These are phyloP conservation scores for Prinsepia uniflora DNA, from an alignment of 306 rosid genomes.

Conservation along the genomic window DNA sequence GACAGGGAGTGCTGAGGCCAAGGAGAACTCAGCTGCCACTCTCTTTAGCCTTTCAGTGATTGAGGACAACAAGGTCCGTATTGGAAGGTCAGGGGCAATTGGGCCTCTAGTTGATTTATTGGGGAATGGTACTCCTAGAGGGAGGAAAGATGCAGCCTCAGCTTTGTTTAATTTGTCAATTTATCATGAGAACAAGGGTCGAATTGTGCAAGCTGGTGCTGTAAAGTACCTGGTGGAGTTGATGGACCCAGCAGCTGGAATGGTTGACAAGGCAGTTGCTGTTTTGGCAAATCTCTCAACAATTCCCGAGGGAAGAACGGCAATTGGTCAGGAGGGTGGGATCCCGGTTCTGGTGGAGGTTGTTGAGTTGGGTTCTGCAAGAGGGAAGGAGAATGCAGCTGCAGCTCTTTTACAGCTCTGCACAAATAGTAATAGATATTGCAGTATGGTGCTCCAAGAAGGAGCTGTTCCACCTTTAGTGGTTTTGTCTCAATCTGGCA, in stretches of 20 bases:
- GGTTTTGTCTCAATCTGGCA: conserved; percentile 85
- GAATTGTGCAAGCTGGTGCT: conserved; percentile 92
- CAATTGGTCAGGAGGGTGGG: conserved; percentile 74
- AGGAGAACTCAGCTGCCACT: conserved; percentile 98
- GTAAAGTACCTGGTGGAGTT: conserved; percentile 90
- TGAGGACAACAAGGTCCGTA: conserved; percentile 79
- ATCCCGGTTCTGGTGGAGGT: conserved; percentile 94
- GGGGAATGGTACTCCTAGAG: conserved; percentile 91
- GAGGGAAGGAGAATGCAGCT: conserved; percentile 98
- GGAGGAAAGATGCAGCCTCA: conserved; percentile 96
- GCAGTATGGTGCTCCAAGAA: conserved; percentile 75
- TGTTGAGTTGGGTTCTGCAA: conserved; percentile 90
- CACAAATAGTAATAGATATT: conserved; percentile 43
- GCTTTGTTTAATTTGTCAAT: conserved; percentile 93
- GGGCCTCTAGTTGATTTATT: conserved; percentile 82
- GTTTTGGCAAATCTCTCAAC: conserved; percentile 93
- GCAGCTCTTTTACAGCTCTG: conserved; percentile 92
- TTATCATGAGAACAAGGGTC: conserved; percentile 74
- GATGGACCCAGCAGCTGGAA: conserved; percentile 98
- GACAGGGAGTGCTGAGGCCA: conserved; percentile 89
- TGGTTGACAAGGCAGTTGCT: conserved; percentile 98
- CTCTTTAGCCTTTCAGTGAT: conserved; percentile 92
- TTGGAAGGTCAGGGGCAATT: conserved; percentile 93
- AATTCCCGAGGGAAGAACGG: conserved; percentile 74
- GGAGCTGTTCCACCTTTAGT: conserved; percentile 97